Conservation (phyloP, 768 basidiomycete genomes). For the Russula dissimulans region DNA sequence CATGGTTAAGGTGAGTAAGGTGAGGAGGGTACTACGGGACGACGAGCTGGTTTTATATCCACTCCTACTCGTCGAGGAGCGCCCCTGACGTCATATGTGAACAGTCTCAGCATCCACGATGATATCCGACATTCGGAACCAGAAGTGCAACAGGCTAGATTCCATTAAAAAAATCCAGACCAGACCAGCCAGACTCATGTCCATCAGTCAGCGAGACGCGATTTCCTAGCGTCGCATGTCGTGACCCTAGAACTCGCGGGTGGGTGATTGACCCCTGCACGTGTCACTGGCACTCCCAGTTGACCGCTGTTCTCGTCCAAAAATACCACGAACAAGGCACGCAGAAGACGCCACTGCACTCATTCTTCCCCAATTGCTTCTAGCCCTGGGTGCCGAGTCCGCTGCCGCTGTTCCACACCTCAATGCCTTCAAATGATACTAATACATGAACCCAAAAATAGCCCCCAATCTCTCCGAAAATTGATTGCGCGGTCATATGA, state of each 20-base stretch:
- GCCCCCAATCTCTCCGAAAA: background rate
- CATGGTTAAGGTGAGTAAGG: slow-evolving; percentile 4
- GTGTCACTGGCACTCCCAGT: background rate
- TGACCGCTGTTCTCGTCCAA: background rate
- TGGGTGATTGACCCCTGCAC: background rate
- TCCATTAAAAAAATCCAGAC: background rate
- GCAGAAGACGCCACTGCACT: background rate
- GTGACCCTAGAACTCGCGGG: too few relatives aligned
- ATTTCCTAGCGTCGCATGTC: too few relatives aligned
- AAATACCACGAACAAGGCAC: background rate
- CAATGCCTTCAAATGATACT: too few relatives aligned
- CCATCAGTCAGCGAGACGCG: background rate
- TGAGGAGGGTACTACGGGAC: too few relatives aligned
- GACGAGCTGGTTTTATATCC: background rate
- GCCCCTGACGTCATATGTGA: slow-evolving; percentile 9
- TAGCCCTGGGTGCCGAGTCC: too few relatives aligned
- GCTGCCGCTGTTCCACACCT: background rate
- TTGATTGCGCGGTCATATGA: background rate
- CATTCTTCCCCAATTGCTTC: background rate
- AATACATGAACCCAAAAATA: background rate
- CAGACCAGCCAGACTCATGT: too few relatives aligned
- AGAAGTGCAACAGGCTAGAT: background rate
- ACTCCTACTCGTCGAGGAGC: background rate
- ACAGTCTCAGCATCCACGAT: background rate
- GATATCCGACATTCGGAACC: background rate